A percentile compares a stretch with the other conserved stretches of the same genome.
These are phyloP conservation scores for Chaetomium fimeti DNA, from an alignment of 495 filamentous ascomycete species.

Conservation along the genomic window DNA sequence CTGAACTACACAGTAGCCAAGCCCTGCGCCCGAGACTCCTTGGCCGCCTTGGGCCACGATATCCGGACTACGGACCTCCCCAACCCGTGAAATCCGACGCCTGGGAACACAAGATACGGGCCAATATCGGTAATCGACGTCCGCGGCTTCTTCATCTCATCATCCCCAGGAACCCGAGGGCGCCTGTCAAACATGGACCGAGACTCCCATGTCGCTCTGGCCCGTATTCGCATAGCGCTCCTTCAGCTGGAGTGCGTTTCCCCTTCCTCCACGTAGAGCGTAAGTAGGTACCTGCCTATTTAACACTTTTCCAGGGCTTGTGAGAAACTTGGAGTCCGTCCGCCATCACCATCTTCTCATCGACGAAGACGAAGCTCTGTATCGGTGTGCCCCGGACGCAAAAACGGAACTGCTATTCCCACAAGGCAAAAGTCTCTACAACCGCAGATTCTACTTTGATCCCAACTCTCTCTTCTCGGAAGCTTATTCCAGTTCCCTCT, in stretches of 20 bases:
- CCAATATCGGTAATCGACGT: neutral
- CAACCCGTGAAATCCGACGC: conserved; percentile 22
- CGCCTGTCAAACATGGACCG: conserved; percentile 19
- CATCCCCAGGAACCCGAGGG: neutral
- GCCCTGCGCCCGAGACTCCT: neutral
- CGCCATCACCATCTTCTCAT: conserved; percentile 13
- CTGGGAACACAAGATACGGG: neutral
- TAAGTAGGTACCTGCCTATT: neutral
- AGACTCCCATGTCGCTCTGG: conserved; percentile 33
- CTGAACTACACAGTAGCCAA: too few species aligned
- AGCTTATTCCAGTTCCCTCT: neutral
- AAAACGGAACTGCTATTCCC: conserved; percentile 33
- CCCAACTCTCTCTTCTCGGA: neutral
- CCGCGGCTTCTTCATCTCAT: neutral
- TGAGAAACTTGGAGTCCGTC: conserved; percentile 20
- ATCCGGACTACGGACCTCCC: conserved; percentile 36
- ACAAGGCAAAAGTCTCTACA: conserved; percentile 36
- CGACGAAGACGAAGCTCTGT: conserved; percentile 33
- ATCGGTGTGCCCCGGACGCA: conserved; percentile 21
- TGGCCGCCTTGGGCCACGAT: neutral
- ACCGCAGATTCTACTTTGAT: neutral
- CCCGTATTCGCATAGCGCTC: conserved; percentile 37
- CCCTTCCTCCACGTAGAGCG: neutral
- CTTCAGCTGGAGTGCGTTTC: conserved; percentile 38
- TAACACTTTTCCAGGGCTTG: conserved; percentile 25